Base-by-base conservation (phyloP, 129 eudicot species). In the Erigeron canadensis region DNA sequence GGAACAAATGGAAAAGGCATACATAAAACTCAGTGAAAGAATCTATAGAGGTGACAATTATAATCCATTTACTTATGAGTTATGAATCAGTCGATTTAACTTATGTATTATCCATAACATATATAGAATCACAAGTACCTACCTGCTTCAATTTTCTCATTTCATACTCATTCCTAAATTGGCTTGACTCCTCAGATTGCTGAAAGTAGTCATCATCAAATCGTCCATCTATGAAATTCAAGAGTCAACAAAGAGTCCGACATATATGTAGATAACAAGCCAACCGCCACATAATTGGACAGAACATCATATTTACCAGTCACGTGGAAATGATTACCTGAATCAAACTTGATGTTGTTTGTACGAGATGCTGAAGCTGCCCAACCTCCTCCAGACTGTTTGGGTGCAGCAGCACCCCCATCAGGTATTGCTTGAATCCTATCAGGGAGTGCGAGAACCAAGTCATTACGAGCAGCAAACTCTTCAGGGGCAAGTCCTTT, bases 81-180 rank as follows among this genome's bases (percentile, higher is more conserved):
- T 12, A 6, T n/a, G 42, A 56, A 57, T 40, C 53, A 40, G 22
- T 57, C 51, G 1, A 56, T 21, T 70, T 12, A 15, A 39, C 21
- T 5, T 18, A 19, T 40, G 41, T 40, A 40, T 50, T 68, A 16
- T 68, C 28, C 37, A 38, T 48, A 34, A 68, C 12, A 70, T 41
- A 39, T 16, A 71, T 10, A 57, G 12, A 67, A 66, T 64, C 9
- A 62, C 55, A 71, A 67, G 48, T 40, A 66, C 87, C 76, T 80
- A 75, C 98, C 96, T 93, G 98, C 71, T 79, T 87, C 69, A 89
- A 76, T 87, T 89, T 93, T 53, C 96, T 86, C 98, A 87, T 93
- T 82, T 93, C 98, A 82, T 82, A 87, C 78, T 89, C 98, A 47
- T 77, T 82, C 82, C 86, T 93, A 77, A 89, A 93, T 47, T 89